Base-by-base conservation (phyloP, 768 basidiomycete species). In the Leccinum arenicola region DNA sequence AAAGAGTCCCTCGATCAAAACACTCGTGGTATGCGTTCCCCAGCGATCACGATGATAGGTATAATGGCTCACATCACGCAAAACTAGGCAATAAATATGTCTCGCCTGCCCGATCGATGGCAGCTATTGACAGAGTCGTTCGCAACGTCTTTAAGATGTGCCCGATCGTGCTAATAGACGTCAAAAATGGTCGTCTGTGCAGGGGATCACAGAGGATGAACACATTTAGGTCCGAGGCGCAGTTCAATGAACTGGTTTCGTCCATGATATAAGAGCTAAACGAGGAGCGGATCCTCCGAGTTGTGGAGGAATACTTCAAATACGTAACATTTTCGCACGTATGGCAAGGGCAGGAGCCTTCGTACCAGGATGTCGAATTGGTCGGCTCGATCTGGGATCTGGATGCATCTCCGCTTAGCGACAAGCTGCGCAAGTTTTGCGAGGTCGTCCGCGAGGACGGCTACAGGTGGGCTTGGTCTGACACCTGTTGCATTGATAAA, bases 231-330 rank as follows among this genome's bases (percentile, higher is more conserved):
- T 56, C 36, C 12, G 27, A 56, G 10, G 3, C 14, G 0, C 14
- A 19, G 6, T 56, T 56, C 25, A 29, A 35, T 4, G 36, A 38
- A 54, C 27, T 56, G 6, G 27, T 56, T 31, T 56, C 31, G 9
- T 57, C 55, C 3, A 50, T 60, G 48, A 23, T 21, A 0, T 3
- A 4, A 17, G 11, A 12, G 1, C 27, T 27, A 14, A 40, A 52
- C 38, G 3, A 35, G 2, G 17, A 1, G 15, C 19, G 14, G 4
- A 33, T 45, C 23, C 4, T 5, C 12, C 31, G n/a, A 9, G 38
- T n/a, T 2, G 59, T 52, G 4, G 38, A 12, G 7, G 23, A 45
- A 19, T 58, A 57, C 57, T 21, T 60, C 35, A 21, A 57, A 40
- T 40, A 40, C n/a, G 40, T 40, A 17, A 40, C 40, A 17, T 40